A percentile compares a stretch with the other conserved stretches of the same genome.
These are phyloP conservation scores for Lepidopterella palustris DNA, from an alignment of 495 filamentous ascomycete species.

Conservation along the genomic window DNA sequence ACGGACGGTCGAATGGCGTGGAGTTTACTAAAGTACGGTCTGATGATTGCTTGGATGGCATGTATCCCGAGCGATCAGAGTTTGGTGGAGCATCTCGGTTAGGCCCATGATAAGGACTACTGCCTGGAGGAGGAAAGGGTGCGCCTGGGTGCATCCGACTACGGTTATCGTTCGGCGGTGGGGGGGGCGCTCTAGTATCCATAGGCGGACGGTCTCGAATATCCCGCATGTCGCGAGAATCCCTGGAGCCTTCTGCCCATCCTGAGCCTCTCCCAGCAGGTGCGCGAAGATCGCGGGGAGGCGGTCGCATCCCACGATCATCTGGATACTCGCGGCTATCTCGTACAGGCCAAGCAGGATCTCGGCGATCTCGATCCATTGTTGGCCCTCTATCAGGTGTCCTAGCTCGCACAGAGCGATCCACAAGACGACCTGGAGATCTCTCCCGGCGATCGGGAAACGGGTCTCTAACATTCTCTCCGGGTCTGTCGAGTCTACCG, in stretches of 20 bases:
- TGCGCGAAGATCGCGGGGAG: conserved; percentile 21
- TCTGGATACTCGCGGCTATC: conserved; percentile 24
- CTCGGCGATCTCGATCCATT: conserved; percentile 22
- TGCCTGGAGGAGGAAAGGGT: not conserved
- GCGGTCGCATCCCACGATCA: conserved; percentile 20
- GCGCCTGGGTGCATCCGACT: conserved; percentile 13
- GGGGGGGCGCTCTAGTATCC: conserved; percentile 5
- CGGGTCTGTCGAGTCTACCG: conserved; percentile 32
- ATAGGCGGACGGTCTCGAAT: conserved; percentile 8
- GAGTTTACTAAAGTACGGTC: conserved; percentile 5
- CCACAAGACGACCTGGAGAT: conserved; percentile 29
- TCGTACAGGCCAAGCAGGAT: conserved; percentile 11
- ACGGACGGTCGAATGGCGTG: conserved; percentile 10
- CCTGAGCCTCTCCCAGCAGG: conserved; percentile 4
- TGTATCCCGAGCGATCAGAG: conserved; percentile 3
- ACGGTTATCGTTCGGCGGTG: conserved; percentile 8
- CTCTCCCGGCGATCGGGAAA: conserved; percentile 25
- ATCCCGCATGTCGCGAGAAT: conserved; percentile 10
- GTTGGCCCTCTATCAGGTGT: conserved; percentile 24
- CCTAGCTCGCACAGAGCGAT: no score
- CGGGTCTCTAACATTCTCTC: conserved; percentile 22
- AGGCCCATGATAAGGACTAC: conserved; percentile 1
- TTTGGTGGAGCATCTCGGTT: conserved; percentile 14
- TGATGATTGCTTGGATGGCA: not conserved
- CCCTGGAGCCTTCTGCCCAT: conserved; percentile 13